Conservation (phyloP, 1,139 yeast species). For the Scheffersomyces segobiensis region DNA sequence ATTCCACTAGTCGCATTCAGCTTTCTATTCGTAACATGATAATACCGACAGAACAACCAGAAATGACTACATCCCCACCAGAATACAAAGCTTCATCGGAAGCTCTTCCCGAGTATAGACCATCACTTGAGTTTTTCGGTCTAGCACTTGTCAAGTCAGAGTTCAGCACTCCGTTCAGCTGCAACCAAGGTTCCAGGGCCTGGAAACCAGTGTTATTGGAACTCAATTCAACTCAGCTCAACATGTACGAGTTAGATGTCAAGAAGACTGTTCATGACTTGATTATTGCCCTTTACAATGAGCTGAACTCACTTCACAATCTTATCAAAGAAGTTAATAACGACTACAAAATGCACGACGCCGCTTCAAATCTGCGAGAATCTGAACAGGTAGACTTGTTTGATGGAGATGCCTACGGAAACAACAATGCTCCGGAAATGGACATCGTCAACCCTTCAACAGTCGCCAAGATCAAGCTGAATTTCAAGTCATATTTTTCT, state of each 20-base stretch:
- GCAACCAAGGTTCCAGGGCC: constrained; percentile 23
- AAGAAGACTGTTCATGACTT: constrained; percentile 25
- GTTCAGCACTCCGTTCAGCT: constrained; percentile 39
- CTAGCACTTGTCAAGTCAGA: constrained; percentile 37
- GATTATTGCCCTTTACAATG: constrained; percentile 31
- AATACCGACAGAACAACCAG: not conserved
- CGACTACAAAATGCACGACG: constrained; percentile 7
- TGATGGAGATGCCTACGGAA: constrained; percentile 30
- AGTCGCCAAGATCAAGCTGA: constrained; percentile 17
- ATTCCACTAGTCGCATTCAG: not conserved
- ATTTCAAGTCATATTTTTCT: constrained; percentile 14
- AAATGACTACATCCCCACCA: constrained; percentile 6
- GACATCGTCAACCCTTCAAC: constrained; percentile 9
- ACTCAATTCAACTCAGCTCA: constrained; percentile 58
- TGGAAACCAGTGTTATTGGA: constrained; percentile 57
- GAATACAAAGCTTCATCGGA: constrained; percentile 25
- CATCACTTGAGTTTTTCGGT: constrained; percentile 37
- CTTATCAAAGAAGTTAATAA: constrained; percentile 15
- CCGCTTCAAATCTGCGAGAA: not conserved
- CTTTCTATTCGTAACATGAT: not conserved
- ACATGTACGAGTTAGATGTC: constrained; percentile 36
- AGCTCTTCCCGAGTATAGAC: constrained; percentile 30
- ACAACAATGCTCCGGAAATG: constrained; percentile 11
- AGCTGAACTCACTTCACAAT: constrained; percentile 27
- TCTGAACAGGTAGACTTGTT: constrained; percentile 11